Conservation (phyloP, 2,329 filamentous ascomycete genomes). For the Coleophoma crateriformis region DNA sequence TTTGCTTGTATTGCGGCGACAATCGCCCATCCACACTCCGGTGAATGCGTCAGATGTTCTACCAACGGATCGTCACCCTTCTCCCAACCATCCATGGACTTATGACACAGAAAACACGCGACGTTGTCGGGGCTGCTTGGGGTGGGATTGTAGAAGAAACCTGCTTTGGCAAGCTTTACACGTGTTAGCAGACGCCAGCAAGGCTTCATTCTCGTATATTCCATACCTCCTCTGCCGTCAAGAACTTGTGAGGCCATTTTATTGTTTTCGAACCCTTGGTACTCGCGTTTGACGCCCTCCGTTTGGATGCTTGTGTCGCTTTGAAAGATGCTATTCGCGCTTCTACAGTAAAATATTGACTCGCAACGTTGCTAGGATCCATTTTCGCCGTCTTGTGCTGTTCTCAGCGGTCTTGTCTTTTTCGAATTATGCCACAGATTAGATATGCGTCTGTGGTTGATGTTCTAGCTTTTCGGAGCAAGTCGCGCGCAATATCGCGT, state of each 20-base stretch:
- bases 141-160: slow-evolving; percentile 82
- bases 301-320: slow-evolving; percentile 54
- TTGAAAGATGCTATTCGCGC: slow-evolving; percentile 80
- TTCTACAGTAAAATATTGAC: slow-evolving; percentile 58
- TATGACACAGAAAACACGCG: slow-evolving; percentile 80
- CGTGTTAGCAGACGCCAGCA: slow-evolving; percentile 8
- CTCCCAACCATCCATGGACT: slow-evolving; percentile 89
- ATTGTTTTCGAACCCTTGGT: slow-evolving; percentile 51
- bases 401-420: no score
- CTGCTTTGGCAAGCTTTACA: slow-evolving; percentile 75
- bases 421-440: no score
- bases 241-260: slow-evolving; percentile 74
- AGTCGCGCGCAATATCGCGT: no score
- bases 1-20: slow-evolving; percentile 57
- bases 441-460: no score
- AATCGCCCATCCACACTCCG: slow-evolving; percentile 83
- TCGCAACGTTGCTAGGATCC: slow-evolving; percentile 24
- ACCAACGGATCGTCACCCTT: slow-evolving; percentile 73
- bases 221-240: slow-evolving; percentile 57
- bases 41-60: slow-evolving; percentile 81
- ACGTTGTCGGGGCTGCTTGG: slow-evolving; percentile 78
- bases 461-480: no score
- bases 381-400: slow-evolving; percentile 8
- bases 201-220: neutral
- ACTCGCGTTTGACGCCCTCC: slow-evolving; percentile 61